Conservation (phyloP, 2,329 filamentous ascomycete genomes). For the Simplicillium sp. region DNA sequence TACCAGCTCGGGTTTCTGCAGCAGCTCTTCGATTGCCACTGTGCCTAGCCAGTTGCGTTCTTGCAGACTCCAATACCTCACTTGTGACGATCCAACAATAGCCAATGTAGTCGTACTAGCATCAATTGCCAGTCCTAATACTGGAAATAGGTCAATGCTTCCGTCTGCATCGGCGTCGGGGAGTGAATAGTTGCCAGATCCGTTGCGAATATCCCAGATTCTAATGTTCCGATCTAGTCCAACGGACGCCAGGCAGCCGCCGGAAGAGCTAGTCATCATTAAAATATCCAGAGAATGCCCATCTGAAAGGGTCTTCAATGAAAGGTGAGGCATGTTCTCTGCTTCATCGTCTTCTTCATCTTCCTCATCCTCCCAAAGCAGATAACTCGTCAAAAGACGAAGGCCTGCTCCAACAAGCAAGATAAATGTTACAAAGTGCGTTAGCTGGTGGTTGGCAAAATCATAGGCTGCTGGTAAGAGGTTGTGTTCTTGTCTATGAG, state of each 20-base stretch:
- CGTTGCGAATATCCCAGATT: constrained; percentile 52
- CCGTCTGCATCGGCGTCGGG: constrained; percentile 26
- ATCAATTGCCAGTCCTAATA: constrained; percentile 56
- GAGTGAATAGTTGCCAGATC: constrained; percentile 30
- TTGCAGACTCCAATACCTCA: constrained; percentile 55
- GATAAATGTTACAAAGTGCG: constrained; percentile 52
- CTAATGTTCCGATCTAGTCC: constrained; percentile 61
- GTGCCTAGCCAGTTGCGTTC: constrained; percentile 47
- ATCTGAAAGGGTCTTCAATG: constrained; percentile 48
- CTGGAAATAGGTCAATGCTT: constrained; percentile 41
- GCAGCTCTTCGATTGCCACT: constrained; percentile 37
- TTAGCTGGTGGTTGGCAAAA: constrained; percentile 51
- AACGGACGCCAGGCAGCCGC: constrained; percentile 58
- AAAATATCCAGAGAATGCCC: constrained; percentile 64
- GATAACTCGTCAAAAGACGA: constrained; percentile 62
- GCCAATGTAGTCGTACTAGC: constrained; percentile 56
- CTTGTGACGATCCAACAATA: constrained; percentile 47
- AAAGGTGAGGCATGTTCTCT: constrained; percentile 33
- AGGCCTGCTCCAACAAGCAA: constrained; percentile 55
- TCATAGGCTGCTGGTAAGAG: constrained; percentile 44
- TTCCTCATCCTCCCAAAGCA: constrained; percentile 57
- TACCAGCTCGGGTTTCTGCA: constrained; percentile 52
- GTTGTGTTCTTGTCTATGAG: constrained; percentile 28
- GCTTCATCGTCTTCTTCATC: constrained; percentile 36
- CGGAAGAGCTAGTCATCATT: constrained; percentile 50